Base-by-base conservation (phyloP, 257 asterid genomes). In the Scutellaria galericulata region DNA sequence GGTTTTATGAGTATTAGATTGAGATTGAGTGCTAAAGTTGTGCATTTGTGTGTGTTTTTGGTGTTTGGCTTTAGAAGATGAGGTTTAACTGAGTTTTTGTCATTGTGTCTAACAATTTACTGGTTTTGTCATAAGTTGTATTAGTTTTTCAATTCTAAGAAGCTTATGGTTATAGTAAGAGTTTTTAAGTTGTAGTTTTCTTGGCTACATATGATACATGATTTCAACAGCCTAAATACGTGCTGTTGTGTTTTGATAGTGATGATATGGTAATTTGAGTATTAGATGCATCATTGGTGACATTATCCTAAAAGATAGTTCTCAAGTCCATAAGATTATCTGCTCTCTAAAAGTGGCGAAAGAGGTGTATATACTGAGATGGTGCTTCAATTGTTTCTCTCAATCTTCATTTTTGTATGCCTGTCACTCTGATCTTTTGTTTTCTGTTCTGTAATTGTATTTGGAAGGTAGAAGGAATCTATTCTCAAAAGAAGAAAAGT, bases 401-500 rank as follows among this genome's bases (percentile, higher is more conserved):
- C 69, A 37, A 27, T 44, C 57, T 47, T 27, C n/a, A 14, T 64
- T 31, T 60, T 18, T 59, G 48, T 22, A 20, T 70, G 15, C 69
- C 31, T 42, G 44, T 40, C 47, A 50, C 66, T 59, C 73, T 64
- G 63, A 60, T 73, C 58, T 46, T 72, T 56, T 18, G 20, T 46
- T 13, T 37, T 58, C 24, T 78, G 50, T 48, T 64, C 47, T 66
- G 7, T 18, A 37, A 56, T 58, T 53, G 63, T 75, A 51, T 79
- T 75, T 69, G 74, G 65, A 74, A 88, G 99, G 99, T 54, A 76
- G 79, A 66, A 87, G 84, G 57, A 89, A 83, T 76, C 78, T 92
- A 73, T 88, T 95, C 77, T 78, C 92, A 40, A 86, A 82, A 73
- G 98, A 90, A 68, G 99, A 92, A 50, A 92, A 88, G 83, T 1